Conservation (phyloP, 2,329 filamentous ascomycete genomes). For the Colletotrichum karsti region DNA sequence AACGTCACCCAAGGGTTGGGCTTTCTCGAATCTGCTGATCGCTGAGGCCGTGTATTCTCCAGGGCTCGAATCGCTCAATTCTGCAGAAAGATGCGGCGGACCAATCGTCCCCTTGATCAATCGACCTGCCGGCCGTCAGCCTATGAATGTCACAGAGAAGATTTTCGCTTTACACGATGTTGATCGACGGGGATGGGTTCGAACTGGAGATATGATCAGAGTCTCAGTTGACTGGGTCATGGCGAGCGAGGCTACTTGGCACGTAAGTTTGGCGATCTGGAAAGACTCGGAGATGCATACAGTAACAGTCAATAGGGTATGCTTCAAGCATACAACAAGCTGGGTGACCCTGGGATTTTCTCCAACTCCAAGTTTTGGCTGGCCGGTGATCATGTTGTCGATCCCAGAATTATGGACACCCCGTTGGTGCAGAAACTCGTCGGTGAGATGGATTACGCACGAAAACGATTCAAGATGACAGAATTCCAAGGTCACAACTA, state of each 20-base stretch:
- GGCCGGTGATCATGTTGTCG: slow-evolving; percentile 56
- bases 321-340: slow-evolving; percentile 20
- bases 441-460: slow-evolving; percentile 9
- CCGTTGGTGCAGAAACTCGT: slow-evolving; percentile 17
- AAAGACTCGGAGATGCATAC: slow-evolving; percentile 12
- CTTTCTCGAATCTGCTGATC: too few relatives aligned
- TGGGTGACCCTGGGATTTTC: slow-evolving; percentile 13
- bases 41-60: too few relatives aligned
- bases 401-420: slow-evolving; percentile 39
- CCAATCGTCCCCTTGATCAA: slow-evolving; percentile 7
- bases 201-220: slow-evolving; percentile 48
- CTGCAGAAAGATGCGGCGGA: neutral
- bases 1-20: too few relatives aligned
- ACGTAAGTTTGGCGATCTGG: slow-evolving; percentile 33
- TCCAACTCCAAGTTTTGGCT: slow-evolving; percentile 48
- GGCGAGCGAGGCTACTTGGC: slow-evolving; percentile 52
- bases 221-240: slow-evolving; percentile 56
- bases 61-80: slow-evolving; percentile 19
- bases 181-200: slow-evolving; percentile 40
- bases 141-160: slow-evolving; percentile 54
- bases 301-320: slow-evolving; percentile 2
- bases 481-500: slow-evolving; percentile 43
- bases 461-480: slow-evolving; percentile 21
- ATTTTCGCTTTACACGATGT: slow-evolving; percentile 52
- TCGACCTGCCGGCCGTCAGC: slow-evolving; percentile 3